Evolutionary conservation across 768 basidiomycete genomes (phyloP).

Genomic region (Gloeopeniophorella convolvens): DNA sequence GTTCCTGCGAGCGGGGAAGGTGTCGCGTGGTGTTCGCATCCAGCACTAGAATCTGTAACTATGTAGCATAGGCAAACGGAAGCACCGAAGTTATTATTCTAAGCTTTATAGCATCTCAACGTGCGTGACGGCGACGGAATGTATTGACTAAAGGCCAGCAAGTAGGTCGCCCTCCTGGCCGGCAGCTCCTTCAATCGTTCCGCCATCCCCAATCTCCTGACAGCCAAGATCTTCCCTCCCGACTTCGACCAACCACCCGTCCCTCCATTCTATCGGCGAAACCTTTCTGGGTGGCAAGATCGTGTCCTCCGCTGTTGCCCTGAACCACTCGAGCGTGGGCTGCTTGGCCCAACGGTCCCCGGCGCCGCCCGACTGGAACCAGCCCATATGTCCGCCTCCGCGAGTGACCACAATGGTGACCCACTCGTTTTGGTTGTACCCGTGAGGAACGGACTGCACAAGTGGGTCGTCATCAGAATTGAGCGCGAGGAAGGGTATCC

Average conservation of each 20-base stretch:
- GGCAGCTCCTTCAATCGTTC: slow-evolving; percentile 12
- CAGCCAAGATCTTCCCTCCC: slow-evolving; percentile 54
- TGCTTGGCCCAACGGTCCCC: slow-evolving; percentile 57
- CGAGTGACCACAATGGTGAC: slow-evolving; percentile 61
- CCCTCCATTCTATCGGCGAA: slow-evolving; percentile 40
- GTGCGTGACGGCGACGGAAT: slow-evolving; percentile 76
- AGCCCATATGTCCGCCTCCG: slow-evolving; percentile 81
- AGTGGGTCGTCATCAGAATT: slow-evolving; percentile 87
- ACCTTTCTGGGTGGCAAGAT: slow-evolving; percentile 31
- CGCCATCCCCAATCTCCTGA: slow-evolving; percentile 49
- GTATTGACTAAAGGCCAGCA: slow-evolving; percentile 6
- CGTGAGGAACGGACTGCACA: slow-evolving; percentile 54
- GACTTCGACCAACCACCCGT: slow-evolving; percentile 49
- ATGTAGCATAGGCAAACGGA: too few species aligned
- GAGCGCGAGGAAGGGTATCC: slow-evolving; percentile 69
- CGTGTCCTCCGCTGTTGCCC: slow-evolving; percentile 49
- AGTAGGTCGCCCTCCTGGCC: not conserved
- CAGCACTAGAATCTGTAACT: too few species aligned
- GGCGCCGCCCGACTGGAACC: slow-evolving; percentile 51
- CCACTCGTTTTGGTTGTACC: slow-evolving; percentile 43
- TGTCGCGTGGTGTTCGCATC: too few species aligned
- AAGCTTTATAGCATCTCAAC: too few species aligned
- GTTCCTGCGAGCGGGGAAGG: too few species aligned
- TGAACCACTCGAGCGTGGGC: slow-evolving; percentile 73
- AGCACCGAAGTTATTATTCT: too few species aligned